Conservation (phyloP, 129 eudicot species). For the Flaveria sonorensis region DNA sequence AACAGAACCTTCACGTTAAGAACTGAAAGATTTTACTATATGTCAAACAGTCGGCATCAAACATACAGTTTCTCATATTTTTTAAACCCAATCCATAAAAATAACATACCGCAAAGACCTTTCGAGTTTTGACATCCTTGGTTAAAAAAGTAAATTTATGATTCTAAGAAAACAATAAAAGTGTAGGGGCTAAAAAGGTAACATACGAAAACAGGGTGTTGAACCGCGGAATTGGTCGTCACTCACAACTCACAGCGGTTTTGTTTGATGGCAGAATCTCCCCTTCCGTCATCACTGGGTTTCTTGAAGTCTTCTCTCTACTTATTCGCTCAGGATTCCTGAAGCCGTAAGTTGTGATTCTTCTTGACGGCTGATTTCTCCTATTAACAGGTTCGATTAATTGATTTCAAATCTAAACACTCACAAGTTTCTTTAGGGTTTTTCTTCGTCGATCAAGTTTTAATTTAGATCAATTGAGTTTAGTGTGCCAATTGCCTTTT, state of each 20-base stretch:
- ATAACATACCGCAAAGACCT: too few relatives aligned
- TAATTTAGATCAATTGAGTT: slow-evolving; percentile 6
- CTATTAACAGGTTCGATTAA: slow-evolving; percentile 24
- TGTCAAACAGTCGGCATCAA: too few relatives aligned
- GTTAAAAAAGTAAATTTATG: too few relatives aligned
- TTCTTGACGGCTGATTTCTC: slow-evolving; percentile 25
- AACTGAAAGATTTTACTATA: too few relatives aligned
- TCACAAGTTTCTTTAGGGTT: slow-evolving; percentile 1
- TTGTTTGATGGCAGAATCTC: slow-evolving; percentile 23
- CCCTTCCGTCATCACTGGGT: slow-evolving; percentile 28
- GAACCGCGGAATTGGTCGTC: slow-evolving; percentile 14
- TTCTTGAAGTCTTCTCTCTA: slow-evolving; percentile 2
- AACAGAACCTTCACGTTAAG: too few relatives aligned
- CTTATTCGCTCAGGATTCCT: slow-evolving; percentile 8
- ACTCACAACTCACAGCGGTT: slow-evolving; percentile 13
- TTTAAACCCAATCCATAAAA: too few relatives aligned
- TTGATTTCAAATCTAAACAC: neutral
- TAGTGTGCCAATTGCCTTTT: neutral
- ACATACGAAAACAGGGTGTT: slow-evolving; percentile 28
- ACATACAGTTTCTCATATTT: too few relatives aligned
- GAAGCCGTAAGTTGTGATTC: slow-evolving; percentile 7
- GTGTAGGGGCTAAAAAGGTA: slow-evolving; percentile 16
- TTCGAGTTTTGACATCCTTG: too few relatives aligned
- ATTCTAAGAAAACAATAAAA: too few relatives aligned
- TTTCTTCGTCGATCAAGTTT: neutral